These are phyloP conservation scores for Myriosclerotinia duriaeana DNA, from an alignment of 2,329 filamentous ascomycete species.

Conservation along the genomic window DNA sequence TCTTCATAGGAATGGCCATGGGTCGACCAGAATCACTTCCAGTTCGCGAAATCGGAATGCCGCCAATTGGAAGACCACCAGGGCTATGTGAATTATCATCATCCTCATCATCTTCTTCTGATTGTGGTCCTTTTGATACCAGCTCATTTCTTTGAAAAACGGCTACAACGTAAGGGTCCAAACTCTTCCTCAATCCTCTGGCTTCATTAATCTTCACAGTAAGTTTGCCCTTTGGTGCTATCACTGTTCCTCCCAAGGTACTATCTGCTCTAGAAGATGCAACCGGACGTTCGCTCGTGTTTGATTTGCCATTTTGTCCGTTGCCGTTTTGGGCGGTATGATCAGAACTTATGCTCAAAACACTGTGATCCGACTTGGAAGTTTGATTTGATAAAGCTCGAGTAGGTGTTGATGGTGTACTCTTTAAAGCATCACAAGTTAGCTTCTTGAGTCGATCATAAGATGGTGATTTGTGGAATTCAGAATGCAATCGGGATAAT, in stretches of 20 bases:
- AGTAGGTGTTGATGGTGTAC: conserved; percentile 85
- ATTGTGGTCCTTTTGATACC: conserved; percentile 81
- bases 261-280: conserved; percentile 36
- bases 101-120: conserved; percentile 59
- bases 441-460: conserved; percentile 77
- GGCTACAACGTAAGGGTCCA: conserved; percentile 91
- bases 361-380: conserved; percentile 49
- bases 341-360: conserved; percentile 40
- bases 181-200: conserved; percentile 74
- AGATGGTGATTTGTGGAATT: conserved; percentile 56
- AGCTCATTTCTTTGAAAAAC: conserved; percentile 97
- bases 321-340: conserved; percentile 43
- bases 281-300: conserved; percentile 37
- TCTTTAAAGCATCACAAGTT: conserved; percentile 85
- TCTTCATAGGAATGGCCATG: conserved; percentile 93
- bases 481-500: conserved; percentile 49
- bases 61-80: conserved; percentile 44
- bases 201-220: conserved; percentile 87
- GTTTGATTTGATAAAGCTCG: conserved; percentile 68
- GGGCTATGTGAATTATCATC: conserved; percentile 58
- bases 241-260: conserved; percentile 58
- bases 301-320: conserved; percentile 41
- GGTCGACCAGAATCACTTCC: conserved; percentile 79
- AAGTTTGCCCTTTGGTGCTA: conserved; percentile 79
- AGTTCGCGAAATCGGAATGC: conserved; percentile 64